Conservation (phyloP, 2,329 filamentous ascomycete species). For the Aspergillus sp. region DNA sequence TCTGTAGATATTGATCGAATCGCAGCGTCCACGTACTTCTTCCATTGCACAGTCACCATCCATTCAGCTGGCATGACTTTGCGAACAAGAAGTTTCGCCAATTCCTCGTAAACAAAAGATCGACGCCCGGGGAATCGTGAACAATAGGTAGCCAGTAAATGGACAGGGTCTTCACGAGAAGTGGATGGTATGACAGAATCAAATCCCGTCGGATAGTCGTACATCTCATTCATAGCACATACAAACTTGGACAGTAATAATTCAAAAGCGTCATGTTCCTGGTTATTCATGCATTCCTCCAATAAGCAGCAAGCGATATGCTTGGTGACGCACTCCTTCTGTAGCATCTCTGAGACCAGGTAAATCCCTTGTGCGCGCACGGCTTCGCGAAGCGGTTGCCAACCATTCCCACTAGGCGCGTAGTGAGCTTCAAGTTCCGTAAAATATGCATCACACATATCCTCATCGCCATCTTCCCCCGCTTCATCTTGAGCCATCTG, state of each 20-base stretch:
- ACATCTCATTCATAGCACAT: conserved; percentile 16
- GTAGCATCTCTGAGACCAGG: conserved; percentile 31
- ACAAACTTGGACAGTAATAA: conserved; percentile 27
- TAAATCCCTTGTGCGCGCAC: conserved; percentile 36
- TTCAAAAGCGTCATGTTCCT: conserved; percentile 32
- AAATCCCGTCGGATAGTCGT: conserved; percentile 23
- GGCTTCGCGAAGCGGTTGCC: conserved; percentile 36
- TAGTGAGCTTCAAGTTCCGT: conserved; percentile 36
- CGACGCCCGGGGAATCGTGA: conserved; percentile 9
- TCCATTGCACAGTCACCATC: conserved; percentile 35
- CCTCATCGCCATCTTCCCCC: conserved; percentile 26
- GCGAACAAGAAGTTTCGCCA: conserved; percentile 29
- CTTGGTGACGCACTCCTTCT: conserved; percentile 29
- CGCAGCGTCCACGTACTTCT: conserved; percentile 28
- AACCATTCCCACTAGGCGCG: conserved; percentile 27
- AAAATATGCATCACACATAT: conserved; percentile 38
- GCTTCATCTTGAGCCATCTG: conserved; percentile 28
- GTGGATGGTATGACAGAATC: conserved; percentile 13
- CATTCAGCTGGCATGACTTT: conserved; percentile 31
- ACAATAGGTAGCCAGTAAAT: conserved; percentile 26
- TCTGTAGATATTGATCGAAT: conserved; percentile 30
- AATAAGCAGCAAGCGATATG: conserved; percentile 26
- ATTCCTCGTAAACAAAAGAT: conserved; percentile 28
- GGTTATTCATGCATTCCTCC: conserved; percentile 23
- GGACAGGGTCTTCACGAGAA: conserved; percentile 22